A percentile compares a stretch with the other conserved stretches of the same genome.
Evolutionary conservation across 768 basidiomycete genomes (phyloP).

Genomic region (Tricholomella constricta): DNA sequence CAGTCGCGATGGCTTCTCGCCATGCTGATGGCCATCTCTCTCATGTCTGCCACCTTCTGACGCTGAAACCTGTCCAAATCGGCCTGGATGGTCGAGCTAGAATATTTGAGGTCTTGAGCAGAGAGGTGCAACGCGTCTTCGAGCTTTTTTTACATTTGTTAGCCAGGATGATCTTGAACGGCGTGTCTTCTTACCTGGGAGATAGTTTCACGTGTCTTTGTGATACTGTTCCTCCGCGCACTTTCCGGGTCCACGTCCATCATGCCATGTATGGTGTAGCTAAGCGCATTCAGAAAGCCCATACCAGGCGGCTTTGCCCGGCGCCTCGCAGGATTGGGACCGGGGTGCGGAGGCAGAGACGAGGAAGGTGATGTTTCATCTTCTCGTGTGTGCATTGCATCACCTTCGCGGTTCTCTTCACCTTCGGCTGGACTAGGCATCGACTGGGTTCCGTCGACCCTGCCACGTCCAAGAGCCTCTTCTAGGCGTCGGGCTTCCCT

Average conservation of each 20-base stretch:
- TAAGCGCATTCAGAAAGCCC: slow-evolving; percentile 88
- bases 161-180: neutral
- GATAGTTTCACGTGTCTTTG: slow-evolving; percentile 91
- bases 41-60: slow-evolving; percentile 95
- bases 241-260: slow-evolving; percentile 99
- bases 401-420: slow-evolving; percentile 21
- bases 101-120: slow-evolving; percentile 94
- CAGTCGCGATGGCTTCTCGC: slow-evolving; percentile 91
- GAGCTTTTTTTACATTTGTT: slow-evolving; percentile 51
- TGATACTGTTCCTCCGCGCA: slow-evolving; percentile 88
- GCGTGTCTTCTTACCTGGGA: slow-evolving; percentile 67
- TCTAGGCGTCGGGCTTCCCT: slow-evolving; percentile 87
- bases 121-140: slow-evolving; percentile 94
- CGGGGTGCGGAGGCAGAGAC: slow-evolving; percentile 78
- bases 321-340: slow-evolving; percentile 62
- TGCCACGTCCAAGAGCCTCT: slow-evolving; percentile 75
- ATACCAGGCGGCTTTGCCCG: slow-evolving; percentile 71
- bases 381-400: slow-evolving; percentile 28
- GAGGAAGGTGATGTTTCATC: slow-evolving; percentile 46
- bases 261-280: slow-evolving; percentile 95
- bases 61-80: slow-evolving; percentile 98
- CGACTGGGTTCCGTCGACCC: slow-evolving; percentile 27
- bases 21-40: slow-evolving; percentile 92
- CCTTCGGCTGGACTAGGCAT: slow-evolving; percentile 29
- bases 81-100: slow-evolving; percentile 94